Conservation (phyloP, 1,284 basidiomycete species). For the Ceraceosorus bombacis region DNA sequence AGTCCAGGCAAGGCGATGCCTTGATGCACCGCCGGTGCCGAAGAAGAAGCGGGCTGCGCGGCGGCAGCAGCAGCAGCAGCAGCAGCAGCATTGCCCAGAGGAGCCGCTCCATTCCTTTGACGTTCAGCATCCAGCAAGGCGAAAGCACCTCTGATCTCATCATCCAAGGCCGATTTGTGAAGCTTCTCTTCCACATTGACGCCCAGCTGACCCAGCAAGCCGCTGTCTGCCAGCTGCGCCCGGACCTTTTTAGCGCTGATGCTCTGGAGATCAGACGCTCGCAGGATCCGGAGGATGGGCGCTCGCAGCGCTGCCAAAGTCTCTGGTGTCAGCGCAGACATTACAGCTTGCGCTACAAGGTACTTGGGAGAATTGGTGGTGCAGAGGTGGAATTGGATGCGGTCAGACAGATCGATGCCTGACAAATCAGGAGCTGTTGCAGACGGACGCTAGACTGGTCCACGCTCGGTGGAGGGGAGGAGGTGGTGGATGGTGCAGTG, state of each 20-base stretch:
- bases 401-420: no score
- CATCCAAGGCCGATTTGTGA: not conserved
- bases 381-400: no score
- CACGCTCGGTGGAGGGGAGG: no score
- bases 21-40: not conserved
- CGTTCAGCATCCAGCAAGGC: not conserved
- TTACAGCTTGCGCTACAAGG: no score
- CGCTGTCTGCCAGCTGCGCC: not conserved
- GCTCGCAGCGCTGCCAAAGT: not conserved
- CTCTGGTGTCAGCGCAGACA: no score
- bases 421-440: no score
- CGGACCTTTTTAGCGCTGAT: constrained; percentile 11
- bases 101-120: not conserved
- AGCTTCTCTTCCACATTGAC: not conserved
- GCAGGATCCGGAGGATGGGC: constrained; percentile 9
- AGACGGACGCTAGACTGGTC: no score
- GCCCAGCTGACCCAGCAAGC: not conserved
- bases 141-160: not conserved
- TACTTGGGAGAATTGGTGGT: no score
- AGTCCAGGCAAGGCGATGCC: not conserved
- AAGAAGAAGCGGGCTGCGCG: not conserved
- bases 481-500: no score
- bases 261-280: not conserved
- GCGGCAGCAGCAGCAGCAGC: not conserved
- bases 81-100: not conserved